Evolutionary conservation across 192 early-diverging fungal genomes (phyloP).

Genomic region (Podochytrium sp.): DNA sequence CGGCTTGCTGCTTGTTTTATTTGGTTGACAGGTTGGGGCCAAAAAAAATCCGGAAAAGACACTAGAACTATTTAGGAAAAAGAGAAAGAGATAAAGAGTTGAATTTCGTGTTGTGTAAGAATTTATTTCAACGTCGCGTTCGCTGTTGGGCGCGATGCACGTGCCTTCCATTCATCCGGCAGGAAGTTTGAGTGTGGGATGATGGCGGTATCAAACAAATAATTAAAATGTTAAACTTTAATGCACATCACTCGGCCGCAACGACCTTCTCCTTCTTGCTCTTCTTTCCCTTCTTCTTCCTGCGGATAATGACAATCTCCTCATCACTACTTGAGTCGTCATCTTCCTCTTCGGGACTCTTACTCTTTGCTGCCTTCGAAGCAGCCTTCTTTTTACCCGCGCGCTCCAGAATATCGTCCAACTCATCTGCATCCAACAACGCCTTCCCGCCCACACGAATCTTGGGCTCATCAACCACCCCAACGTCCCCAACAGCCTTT

Average conservation of each 20-base stretch:
- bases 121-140: too few relatives aligned
- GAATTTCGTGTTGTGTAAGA: too few relatives aligned
- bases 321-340: slow-evolving; percentile 10
- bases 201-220: not conserved
- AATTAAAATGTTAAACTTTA: not conserved
- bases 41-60: too few relatives aligned
- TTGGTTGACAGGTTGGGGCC: too few relatives aligned
- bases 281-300: slow-evolving; percentile 13
- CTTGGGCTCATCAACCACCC: not conserved
- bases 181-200: not conserved
- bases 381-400: slow-evolving; percentile 7
- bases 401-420: slow-evolving; percentile 26
- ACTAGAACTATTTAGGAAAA: too few relatives aligned
- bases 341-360: not conserved
- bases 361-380: not conserved
- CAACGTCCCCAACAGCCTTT: not conserved
- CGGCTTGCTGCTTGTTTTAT: too few relatives aligned
- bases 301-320: slow-evolving; percentile 7
- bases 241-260: not conserved
- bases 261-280: not conserved
- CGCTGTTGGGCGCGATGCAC: too few relatives aligned
- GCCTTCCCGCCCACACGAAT: slow-evolving; percentile 1
- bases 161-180: too few relatives aligned
- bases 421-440: slow-evolving; percentile 17
- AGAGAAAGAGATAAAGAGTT: too few relatives aligned